Evolutionary conservation across 1,284 basidiomycete species (phyloP), one percentile per base, ranked within the genome.

Genomic region (Moesziomyces globuligerus): DNA sequence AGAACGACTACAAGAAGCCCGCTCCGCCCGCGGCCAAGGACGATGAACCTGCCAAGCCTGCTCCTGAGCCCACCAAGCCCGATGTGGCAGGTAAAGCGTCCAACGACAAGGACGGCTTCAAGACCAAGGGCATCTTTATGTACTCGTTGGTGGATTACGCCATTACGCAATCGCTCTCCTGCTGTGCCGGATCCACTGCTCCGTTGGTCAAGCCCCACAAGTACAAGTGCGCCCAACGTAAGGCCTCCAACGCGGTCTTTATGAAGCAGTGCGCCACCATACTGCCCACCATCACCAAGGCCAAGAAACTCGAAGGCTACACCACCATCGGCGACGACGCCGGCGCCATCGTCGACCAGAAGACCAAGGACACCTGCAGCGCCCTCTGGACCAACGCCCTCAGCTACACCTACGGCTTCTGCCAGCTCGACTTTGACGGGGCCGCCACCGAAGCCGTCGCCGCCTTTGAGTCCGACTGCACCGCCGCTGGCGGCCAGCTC

Each of bases 71-170:
- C 3, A n/a, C 38, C 7, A 44, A n/a, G 4, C 56, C 48, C 1
- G 39, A 54, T 17, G 29, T 17, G 0, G 20, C 5, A 4, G 64
- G 58, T 4, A 52, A 52, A 23, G 18, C 7, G 9, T 62, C 66
- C 26, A 69, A 62, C 48, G 55, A 57, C 28, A 42, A 47, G 23
- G 48, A 57, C 25, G 59, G 59, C 6, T 70, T 70, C 60, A 53
- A 64, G 4, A 47, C 24, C 29, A 1, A 36, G 8, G 67, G 67
- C 9, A 64, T 48, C 1, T 70, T 70, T 44, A 48, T 47, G 40
- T 70, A 70, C 42, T 18, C 60, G 1, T 46, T 70, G 2, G 55
- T 59, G 43, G 67, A 70, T 26, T 49, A 64, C 24, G 25, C 55
- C 32, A 56, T 70, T 38, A 64, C 67, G 20, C 52, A 34, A n/a